Conservation (phyloP, 2,329 filamentous ascomycete species). For the Ilyonectria sp. region DNA sequence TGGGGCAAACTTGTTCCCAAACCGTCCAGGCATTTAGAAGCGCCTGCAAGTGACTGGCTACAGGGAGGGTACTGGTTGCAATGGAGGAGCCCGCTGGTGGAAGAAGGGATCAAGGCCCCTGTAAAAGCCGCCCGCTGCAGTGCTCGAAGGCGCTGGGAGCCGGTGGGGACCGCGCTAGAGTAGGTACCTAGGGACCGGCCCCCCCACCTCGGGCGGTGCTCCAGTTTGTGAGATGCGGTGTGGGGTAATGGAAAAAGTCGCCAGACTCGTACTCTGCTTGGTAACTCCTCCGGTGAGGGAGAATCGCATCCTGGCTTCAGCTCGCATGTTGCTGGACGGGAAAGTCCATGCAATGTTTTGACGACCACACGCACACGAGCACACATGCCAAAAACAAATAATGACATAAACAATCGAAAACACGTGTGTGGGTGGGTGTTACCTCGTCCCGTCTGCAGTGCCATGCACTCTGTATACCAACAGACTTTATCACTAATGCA, state of each 20-base stretch:
- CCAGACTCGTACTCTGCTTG: constrained; percentile 1
- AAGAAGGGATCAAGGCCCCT: neutral
- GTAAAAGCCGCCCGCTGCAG: neutral
- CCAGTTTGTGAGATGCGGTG: constrained; percentile 8
- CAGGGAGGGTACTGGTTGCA: neutral
- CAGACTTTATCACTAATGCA: neutral
- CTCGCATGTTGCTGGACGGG: neutral
- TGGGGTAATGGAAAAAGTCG: constrained; percentile 7
- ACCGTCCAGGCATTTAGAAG: constrained; percentile 33
- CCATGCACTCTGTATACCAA: neutral
- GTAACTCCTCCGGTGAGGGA: neutral
- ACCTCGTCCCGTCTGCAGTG: neutral
- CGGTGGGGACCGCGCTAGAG: neutral
- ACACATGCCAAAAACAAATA: too few species aligned
- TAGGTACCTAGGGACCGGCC: neutral
- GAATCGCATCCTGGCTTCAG: neutral
- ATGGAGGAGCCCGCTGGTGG: constrained; percentile 23
- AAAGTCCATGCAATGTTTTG: too few species aligned
- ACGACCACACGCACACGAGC: neutral
- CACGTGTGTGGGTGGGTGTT: neutral
- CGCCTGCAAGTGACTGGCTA: constrained; percentile 32
- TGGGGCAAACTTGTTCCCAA: constrained; percentile 15
- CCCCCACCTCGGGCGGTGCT: neutral
- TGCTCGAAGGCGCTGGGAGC: neutral
- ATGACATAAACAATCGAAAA: neutral